Evolutionary conservation across 768 basidiomycete species (phyloP), one percentile per base, ranked within the genome.

Genomic region (Xerocomellus intermedius): DNA sequence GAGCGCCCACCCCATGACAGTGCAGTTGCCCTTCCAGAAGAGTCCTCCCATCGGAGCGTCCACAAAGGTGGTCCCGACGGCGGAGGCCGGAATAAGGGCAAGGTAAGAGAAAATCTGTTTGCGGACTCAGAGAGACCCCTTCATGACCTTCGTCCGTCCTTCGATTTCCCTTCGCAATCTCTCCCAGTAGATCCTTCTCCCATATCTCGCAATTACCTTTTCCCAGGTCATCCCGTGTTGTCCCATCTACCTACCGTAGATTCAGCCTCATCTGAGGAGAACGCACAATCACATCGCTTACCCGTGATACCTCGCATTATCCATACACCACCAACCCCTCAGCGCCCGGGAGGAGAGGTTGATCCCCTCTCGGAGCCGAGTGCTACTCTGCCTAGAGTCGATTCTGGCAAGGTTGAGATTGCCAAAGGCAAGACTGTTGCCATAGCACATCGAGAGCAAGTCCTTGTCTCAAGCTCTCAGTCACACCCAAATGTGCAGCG

Each of bases 241-340:
- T 47, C 48, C 8, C 57, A 55, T 38, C 57, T 73, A 0, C 60
- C 69, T 4, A 71, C 69, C 48, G 54, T 64, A 38, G 60, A 73
- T 43, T 70, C 70, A 0, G 58, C 32, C 8, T 56, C 66, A 7
- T 64, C 62, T 13, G 66, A 62, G 17, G 70, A 66, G 38, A 61
- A 58, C 39, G 64, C 60, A 3, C 65, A 54, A 5, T 58, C 69
- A n/a, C 71, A 66, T 42, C 60, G 35, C 43, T 56, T 60, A 26
- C 60, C 58, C 36, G 26, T 17, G n/a, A 67, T 71, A 62, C 72
- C 72, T 37, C 61, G 55, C 28, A 73, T 73, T 48, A 64, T 69
- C 14, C 73, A 74, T 60, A 73, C 72, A 46, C 73, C 72, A 37
- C 71, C 72, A 37, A 73, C 72, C 24, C 72, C 72, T 49, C 65